Evolutionary conservation across 306 rosid species (phyloP).

Genomic region (peach (Prunus persica)): DNA sequence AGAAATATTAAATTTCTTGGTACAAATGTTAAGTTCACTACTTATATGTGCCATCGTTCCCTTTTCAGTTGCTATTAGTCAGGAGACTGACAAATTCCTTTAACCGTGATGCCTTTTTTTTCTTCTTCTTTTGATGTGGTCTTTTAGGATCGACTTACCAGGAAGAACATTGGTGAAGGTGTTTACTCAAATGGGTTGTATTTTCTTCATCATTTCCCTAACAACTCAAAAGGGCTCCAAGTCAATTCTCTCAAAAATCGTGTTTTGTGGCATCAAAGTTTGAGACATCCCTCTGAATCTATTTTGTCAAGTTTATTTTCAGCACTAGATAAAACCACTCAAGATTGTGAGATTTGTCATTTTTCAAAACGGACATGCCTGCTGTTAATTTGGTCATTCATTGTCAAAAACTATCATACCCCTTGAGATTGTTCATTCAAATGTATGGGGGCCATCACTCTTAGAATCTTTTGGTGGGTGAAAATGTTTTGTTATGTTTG

Average conservation of each 20-base stretch:
- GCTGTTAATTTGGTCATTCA: too few species aligned
- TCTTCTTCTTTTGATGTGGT: neutral
- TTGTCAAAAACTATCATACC: too few species aligned
- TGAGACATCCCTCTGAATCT: too few species aligned
- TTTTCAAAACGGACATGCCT: neutral
- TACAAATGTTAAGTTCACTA: neutral
- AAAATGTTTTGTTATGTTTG: too few species aligned
- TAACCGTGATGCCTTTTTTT: neutral
- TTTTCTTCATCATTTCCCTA: neutral
- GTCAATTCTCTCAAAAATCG: too few species aligned
- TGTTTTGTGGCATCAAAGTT: too few species aligned
- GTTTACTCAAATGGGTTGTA: neutral
- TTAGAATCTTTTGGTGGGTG: too few species aligned
- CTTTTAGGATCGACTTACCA: neutral
- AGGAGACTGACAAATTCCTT: neutral
- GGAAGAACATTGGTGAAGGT: neutral
- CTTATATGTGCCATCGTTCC: neutral
- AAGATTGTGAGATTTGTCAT: neutral
- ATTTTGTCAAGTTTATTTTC: too few species aligned
- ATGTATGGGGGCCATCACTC: too few species aligned
- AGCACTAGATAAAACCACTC: neutral
- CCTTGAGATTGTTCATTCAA: too few species aligned
- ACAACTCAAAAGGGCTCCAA: too few species aligned
- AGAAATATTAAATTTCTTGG: neutral
- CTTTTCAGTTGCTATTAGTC: neutral